These are phyloP conservation scores for Edaphochlamys debaryana DNA, from an alignment of 139 green algal genomes.

Conservation along the genomic window DNA sequence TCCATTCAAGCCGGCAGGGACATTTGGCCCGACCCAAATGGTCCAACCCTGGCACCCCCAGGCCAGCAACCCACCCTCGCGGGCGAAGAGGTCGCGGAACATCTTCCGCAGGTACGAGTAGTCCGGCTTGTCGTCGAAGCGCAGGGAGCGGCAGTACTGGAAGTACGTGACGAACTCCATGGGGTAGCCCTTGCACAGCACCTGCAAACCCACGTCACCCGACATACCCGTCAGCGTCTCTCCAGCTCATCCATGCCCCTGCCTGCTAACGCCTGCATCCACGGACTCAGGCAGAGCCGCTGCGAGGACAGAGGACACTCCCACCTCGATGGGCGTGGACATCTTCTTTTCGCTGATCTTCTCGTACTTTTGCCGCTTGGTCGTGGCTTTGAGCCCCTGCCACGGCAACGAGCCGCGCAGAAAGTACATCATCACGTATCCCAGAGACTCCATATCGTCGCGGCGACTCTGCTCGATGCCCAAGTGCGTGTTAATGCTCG, in stretches of 20 bases:
- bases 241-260: no score
- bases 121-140: conserved; percentile 99
- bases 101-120: conserved; percentile 99
- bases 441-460: conserved; percentile 96
- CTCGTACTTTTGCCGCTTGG: conserved; percentile 99
- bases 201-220: no score
- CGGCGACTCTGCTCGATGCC: conserved; percentile 98
- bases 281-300: no score
- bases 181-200: conserved; percentile 97
- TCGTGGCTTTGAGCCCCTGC: conserved; percentile 96
- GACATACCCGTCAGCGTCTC: neutral
- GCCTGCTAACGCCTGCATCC: no score
- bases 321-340: conserved; percentile 95
- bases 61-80: conserved; percentile 89
- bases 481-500: conserved; percentile 99
- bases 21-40: no score
- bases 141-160: conserved; percentile 87
- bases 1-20: no score
- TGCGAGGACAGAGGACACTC: no score
- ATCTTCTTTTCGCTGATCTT: conserved; percentile 99
- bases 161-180: conserved; percentile 98
- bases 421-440: conserved; percentile 96
- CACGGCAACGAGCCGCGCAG: conserved; percentile 95
- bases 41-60: no score
- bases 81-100: conserved; percentile 98